These are phyloP conservation scores for Sonneratia alba DNA, from an alignment of 345 rosid genomes.

Conservation along the genomic window DNA sequence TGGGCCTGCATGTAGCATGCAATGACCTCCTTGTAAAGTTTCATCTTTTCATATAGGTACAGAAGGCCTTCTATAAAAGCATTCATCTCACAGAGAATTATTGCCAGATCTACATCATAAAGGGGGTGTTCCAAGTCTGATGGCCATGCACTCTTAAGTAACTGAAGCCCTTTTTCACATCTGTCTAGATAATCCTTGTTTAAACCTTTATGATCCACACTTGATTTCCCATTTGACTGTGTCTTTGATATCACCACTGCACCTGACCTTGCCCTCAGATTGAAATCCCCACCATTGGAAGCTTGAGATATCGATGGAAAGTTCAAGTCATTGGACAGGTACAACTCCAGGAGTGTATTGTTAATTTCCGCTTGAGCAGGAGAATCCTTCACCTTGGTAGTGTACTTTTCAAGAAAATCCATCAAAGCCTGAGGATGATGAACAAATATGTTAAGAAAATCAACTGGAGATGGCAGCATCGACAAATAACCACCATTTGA, in stretches of 20 bases:
- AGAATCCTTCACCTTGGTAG: constrained; percentile 79
- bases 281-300: constrained; percentile 36
- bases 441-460: constrained; percentile 82
- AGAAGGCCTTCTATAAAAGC: constrained; percentile 75
- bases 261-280: constrained; percentile 32
- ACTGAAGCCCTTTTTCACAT: constrained; percentile 54
- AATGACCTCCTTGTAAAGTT: constrained; percentile 87
- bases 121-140: constrained; percentile 75
- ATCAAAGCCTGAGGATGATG: constrained; percentile 78
- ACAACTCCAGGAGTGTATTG: constrained; percentile 83
- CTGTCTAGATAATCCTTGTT: constrained; percentile 41
- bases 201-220: constrained; percentile 25
- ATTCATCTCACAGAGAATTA: constrained; percentile 95
- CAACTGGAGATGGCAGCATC: constrained; percentile 96
- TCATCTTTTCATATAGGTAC: constrained; percentile 92
- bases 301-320: constrained; percentile 57
- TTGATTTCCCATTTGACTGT: constrained; percentile 33
- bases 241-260: constrained; percentile 22
- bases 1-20: constrained; percentile 98
- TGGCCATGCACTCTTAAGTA: constrained; percentile 22
- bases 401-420: constrained; percentile 83
- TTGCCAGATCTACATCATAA: constrained; percentile 94
- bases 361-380: constrained; percentile 96
- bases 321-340: constrained; percentile 82
- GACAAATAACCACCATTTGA: constrained; percentile 58